Base-by-base conservation (phyloP, 441 rosid genomes). In the Populus trichocarpa region DNA sequence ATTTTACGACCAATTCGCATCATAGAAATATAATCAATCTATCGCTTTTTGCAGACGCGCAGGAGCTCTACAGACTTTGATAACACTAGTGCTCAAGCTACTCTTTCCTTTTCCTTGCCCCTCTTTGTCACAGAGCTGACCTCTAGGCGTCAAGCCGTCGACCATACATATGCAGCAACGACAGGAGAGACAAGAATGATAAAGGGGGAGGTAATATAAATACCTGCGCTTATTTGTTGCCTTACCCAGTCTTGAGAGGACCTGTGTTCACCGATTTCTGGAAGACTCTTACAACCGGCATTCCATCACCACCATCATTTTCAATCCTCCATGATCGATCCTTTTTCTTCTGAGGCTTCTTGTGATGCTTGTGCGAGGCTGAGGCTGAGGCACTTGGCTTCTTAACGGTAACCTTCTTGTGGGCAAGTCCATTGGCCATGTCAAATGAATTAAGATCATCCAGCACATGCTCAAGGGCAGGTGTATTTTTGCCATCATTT, bases 381-480 rank as follows among this genome's bases (percentile, higher is more conserved):
- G 57, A 46, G 18, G 57, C 57, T 3, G 94, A 81, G 4, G 85
- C 89, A 2, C 69, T 85, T 23, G 86, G 65, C 84, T 92, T 96
- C 89, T 86, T 89, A 13, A 36, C 77, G 1, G 80, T 36, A 3
- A 18, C 81, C 78, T 88, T 90, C 80, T 84, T 84, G 2, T 88
- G 76, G 4, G 82, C 80, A 59, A 93, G 73, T 16, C 98, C 97
- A 71, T 91, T 93, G 13, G 84, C 91, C 77, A 89, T 69, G 79
- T 95, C 98, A 70, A 93, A 93, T 14, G 93, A 88, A 78, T 72
- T 90, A 67, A 95, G 85, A 83, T 95, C 91, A 53, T 92, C 93
- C 23, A 93, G 89, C 32, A 91, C 92, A 71, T 84, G 86, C 72
- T 87, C 88, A 4, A 84, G 85, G 61, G 77, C 76, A 35, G 85